Evolutionary conservation across 306 rosid genomes (phyloP).

Genomic region (Casuarina cunninghamiana): DNA sequence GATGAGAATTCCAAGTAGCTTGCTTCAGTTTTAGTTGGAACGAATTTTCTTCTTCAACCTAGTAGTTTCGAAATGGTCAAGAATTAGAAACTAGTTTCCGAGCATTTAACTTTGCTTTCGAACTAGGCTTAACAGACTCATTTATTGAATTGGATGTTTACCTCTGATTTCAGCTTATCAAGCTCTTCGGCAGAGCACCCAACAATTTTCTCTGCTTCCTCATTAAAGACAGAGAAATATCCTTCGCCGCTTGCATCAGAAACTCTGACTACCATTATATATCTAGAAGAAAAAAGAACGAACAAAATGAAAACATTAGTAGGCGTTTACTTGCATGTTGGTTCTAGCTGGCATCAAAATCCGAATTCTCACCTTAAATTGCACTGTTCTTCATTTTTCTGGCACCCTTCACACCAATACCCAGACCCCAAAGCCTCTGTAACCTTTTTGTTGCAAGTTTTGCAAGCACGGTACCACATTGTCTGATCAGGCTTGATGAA

Average conservation of each 20-base stretch:
- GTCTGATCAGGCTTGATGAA: constrained; percentile 78
- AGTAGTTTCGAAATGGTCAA: not conserved
- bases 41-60: constrained; percentile 63
- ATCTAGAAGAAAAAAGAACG: constrained; percentile 38
- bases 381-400: constrained; percentile 73
- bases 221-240: constrained; percentile 58
- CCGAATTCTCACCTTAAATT: constrained; percentile 49
- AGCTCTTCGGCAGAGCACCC: constrained; percentile 91
- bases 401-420: constrained; percentile 92
- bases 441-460: constrained; percentile 84
- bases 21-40: constrained; percentile 62
- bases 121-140: too few species aligned
- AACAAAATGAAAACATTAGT: not conserved
- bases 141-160: constrained; percentile 8
- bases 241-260: constrained; percentile 71
- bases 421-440: constrained; percentile 72
- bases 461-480: constrained; percentile 94
- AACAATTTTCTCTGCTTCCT: constrained; percentile 71
- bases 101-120: not conserved
- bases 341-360: not conserved
- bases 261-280: constrained; percentile 56
- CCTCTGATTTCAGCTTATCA: constrained; percentile 65
- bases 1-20: constrained; percentile 83
- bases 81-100: not conserved
- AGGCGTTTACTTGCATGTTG: not conserved